Percentiles rank a stretch among this genome's conserved stretches.
Conservation (phyloP, 257 asterid species). For the Thymus quinquecostatus region DNA sequence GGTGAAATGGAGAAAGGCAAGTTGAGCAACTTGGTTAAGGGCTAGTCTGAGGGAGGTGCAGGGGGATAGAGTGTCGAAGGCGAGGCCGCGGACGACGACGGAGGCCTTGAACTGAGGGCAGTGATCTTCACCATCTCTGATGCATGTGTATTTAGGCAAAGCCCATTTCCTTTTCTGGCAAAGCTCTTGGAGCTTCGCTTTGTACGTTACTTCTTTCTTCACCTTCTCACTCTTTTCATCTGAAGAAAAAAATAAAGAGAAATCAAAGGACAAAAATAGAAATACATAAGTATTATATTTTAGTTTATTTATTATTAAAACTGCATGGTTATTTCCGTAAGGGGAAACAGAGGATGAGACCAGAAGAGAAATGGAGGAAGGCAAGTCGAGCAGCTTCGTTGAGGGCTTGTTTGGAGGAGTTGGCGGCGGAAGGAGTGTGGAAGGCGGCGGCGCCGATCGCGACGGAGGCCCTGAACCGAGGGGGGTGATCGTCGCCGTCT, state of each 20-base stretch:
- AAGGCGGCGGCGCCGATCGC: slow-evolving; percentile 43
- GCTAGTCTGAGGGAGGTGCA: slow-evolving; percentile 53
- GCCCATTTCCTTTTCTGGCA: slow-evolving; percentile 31
- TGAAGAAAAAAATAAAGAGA: neutral
- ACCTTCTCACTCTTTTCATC: neutral
- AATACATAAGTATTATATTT: too few species aligned
- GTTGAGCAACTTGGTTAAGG: slow-evolving; percentile 46
- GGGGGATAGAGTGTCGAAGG: slow-evolving; percentile 36
- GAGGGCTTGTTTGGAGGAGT: slow-evolving; percentile 50
- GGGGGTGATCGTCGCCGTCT: slow-evolving; percentile 50
- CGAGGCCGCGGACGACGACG: slow-evolving; percentile 44
- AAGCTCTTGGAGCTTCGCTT: slow-evolving; percentile 53
- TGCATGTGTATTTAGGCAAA: too few species aligned
- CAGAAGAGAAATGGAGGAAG: slow-evolving; percentile 48
- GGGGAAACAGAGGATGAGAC: slow-evolving; percentile 21
- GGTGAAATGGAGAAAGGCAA: slow-evolving; percentile 51
- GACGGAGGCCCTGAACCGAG: neutral
- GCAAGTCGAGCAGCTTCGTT: slow-evolving; percentile 55
- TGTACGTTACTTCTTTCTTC: slow-evolving; percentile 33
- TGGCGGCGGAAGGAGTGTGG: slow-evolving; percentile 34
- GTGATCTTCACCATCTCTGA: too few species aligned
- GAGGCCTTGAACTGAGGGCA: slow-evolving; percentile 36
- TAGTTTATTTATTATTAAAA: too few species aligned
- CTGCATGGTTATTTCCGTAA: too few species aligned
- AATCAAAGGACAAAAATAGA: too few species aligned